Evolutionary conservation across 257 asterid species (phyloP).

Genomic region (Orobanche coerulescens): DNA sequence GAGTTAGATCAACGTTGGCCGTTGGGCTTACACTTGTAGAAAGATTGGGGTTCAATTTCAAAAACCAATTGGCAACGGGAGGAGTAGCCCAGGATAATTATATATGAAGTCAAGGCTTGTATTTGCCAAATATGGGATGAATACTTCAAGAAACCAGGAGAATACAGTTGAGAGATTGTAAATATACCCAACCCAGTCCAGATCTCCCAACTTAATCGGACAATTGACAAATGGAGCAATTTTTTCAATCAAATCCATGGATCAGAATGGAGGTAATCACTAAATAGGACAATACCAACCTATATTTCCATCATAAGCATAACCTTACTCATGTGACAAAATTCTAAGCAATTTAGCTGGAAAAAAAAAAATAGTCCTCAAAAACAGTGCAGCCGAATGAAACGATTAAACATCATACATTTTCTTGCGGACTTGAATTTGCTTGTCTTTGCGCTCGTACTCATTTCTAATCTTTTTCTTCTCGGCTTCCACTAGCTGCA

Average conservation of each 20-base stretch:
- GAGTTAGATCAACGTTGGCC: no score
- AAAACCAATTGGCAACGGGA: no score
- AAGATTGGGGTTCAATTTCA: no score
- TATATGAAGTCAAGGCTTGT: no score
- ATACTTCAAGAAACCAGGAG: neutral
- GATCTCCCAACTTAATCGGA: constrained; percentile 18
- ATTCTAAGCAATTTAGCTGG: neutral
- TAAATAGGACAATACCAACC: no score
- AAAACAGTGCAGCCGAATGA: no score
- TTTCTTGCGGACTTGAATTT: constrained; percentile 65
- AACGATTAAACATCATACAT: constrained; percentile 29
- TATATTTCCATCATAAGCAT: neutral
- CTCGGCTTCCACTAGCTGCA: constrained; percentile 85
- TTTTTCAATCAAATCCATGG: neutral
- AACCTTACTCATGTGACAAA: constrained; percentile 7
- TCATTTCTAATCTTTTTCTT: constrained; percentile 85
- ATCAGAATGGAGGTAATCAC: constrained; percentile 17
- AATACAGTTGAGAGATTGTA: neutral
- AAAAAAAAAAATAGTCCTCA: neutral
- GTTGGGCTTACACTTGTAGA: no score
- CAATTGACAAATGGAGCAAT: neutral
- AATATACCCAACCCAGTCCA: constrained; percentile 10
- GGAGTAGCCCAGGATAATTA: no score
- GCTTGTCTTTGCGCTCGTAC: constrained; percentile 77
- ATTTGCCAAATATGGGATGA: no score